Percentiles rank a stretch among this genome's conserved stretches.
phyloP scores from a whole-genome alignment of 495 filamentous ascomycete genomes.

The Cercophora sp. region DNA sequence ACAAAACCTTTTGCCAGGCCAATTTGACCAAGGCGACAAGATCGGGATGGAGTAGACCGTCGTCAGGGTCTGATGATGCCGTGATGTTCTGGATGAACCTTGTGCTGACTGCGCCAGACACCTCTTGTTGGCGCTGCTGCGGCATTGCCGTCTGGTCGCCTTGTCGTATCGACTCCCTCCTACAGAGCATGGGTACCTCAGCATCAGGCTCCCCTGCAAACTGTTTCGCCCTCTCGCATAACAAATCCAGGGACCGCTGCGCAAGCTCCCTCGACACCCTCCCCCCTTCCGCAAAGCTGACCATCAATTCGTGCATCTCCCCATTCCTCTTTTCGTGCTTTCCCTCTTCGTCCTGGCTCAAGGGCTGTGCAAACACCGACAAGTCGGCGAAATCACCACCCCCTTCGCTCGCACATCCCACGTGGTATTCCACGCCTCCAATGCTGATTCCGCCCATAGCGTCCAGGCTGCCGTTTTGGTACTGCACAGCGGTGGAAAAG shows the following conservation, averaged over 20 bases:
- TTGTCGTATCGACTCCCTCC: neutral
- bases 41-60: neutral
- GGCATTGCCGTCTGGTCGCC: neutral
- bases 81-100: neutral
- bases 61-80: neutral
- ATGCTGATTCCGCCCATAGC: neutral
- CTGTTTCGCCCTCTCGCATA: neutral
- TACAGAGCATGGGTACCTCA: neutral
- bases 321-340: too few species aligned
- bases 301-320: conserved; percentile 1
- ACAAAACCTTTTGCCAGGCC: conserved; percentile 2
- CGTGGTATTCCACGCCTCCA: conserved; percentile 1
- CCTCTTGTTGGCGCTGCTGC: neutral
- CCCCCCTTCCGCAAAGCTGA: conserved; percentile 1
- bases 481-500: conserved; percentile 26
- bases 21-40: neutral
- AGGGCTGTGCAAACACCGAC: conserved; percentile 6
- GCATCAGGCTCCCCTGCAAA: conserved; percentile 5
- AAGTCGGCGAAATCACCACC: conserved; percentile 4
- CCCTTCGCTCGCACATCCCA: neutral
- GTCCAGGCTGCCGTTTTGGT: conserved; percentile 21
- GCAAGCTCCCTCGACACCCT: neutral
- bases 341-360: neutral
- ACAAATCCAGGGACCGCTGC: neutral
- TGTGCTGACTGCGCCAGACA: neutral